Evolutionary conservation across 768 basidiomycete genomes (phyloP), one percentile per base, ranked within the genome.

Genomic region (Termitomyces sp.): DNA sequence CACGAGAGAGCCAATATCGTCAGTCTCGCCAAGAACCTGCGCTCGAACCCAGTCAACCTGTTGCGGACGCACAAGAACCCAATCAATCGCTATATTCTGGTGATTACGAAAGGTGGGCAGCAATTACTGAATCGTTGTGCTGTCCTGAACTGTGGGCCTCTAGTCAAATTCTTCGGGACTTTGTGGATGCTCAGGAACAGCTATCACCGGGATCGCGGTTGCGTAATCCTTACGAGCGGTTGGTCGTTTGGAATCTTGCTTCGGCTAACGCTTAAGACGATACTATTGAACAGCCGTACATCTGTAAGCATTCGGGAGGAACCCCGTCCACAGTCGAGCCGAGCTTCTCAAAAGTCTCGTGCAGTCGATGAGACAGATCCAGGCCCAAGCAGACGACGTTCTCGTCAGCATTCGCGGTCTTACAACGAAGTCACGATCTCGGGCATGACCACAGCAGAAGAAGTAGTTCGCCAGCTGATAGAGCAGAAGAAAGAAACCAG

Each of bases 401-500:
- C 45, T 32, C 54, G 49, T 38, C 57, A 36, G 20, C 58, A 56
- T 60, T 56, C 57, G 33, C 48, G 45, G 24, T 54, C 52, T n/a
- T 47, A 49, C 47, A 47, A 43, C 16, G 65, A 63, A 30, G 20
- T 35, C 28, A 56, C 45, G 30, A 44, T n/a, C 28, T 30, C 56
- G n/a, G 54, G 57, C 11, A 22, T 57, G 24, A 54, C 70, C 47
- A 60, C 57, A 24, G 24, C 65, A 40, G 60, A 71, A 48, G 69
- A 73, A 45, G 65, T 74, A 18, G 49, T 74, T 14, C 65, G 63
- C n/a, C 65, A 68, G 16, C 60, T 76, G 16, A 60, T 68, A 43
- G 69, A 71, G 20, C 68, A 72, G 45, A 72, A 72, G 33, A 62
- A 71, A 35, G 75, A 78, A 63, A 69, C 69, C 0, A 59, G 67